Conservation (phyloP, 176 grass and related monocot species). For the Cenchrus americanus region DNA sequence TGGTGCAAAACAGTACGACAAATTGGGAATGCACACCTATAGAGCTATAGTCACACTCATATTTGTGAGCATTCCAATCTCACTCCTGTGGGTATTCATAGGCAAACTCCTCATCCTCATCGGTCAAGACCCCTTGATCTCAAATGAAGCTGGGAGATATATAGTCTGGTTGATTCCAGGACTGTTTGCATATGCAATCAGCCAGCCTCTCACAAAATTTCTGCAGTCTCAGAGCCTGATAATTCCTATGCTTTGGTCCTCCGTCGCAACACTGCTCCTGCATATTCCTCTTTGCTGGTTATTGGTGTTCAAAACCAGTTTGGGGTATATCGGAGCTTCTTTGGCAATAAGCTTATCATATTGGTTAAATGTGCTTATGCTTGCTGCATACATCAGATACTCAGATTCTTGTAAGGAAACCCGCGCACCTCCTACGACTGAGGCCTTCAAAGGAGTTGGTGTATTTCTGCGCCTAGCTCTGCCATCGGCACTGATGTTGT, state of each 20-base stretch:
- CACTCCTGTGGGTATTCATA: conserved; percentile 71
- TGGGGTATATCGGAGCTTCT: conserved; percentile 76
- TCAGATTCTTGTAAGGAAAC: conserved; percentile 65
- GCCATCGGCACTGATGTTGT: conserved; percentile 90
- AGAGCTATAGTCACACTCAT: conserved; percentile 76
- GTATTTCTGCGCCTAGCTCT: conserved; percentile 75
- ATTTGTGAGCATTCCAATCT: conserved; percentile 67
- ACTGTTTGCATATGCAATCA: conserved; percentile 70
- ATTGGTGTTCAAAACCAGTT: conserved; percentile 68
- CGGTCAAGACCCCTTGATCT: conserved; percentile 76
- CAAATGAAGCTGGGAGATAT: conserved; percentile 68
- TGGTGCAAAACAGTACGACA: conserved; percentile 72
- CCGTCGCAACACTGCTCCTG: conserved; percentile 55
- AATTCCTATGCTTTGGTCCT: conserved; percentile 70
- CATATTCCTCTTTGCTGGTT: conserved; percentile 84
- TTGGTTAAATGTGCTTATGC: conserved; percentile 77
- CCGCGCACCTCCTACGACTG: conserved; percentile 43
- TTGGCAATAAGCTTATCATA: conserved; percentile 80
- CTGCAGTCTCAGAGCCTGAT: conserved; percentile 80
- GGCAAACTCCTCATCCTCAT: conserved; percentile 69
- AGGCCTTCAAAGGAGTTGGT: conserved; percentile 66
- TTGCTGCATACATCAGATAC: conserved; percentile 65
- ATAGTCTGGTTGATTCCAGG: conserved; percentile 77
- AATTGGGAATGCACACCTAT: conserved; percentile 72
- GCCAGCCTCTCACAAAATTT: conserved; percentile 83